A percentile compares a stretch with the other conserved stretches of the same genome.
Evolutionary conservation across 1,139 yeast species (phyloP).

Genomic region (Komagataea norvegica): DNA sequence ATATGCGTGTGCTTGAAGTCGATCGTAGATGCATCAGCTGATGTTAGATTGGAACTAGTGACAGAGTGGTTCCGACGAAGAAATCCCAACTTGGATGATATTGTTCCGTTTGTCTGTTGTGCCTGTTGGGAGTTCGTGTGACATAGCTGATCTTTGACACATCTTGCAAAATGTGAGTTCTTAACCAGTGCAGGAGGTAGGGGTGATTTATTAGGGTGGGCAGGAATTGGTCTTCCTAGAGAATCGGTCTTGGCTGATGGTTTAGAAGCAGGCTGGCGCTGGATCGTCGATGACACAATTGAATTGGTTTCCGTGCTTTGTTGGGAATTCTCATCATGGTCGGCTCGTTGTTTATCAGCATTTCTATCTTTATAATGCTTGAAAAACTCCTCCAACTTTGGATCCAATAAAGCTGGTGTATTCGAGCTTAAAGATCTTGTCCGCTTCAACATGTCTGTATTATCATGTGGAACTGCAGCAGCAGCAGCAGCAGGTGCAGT

Average conservation of each 20-base stretch:
- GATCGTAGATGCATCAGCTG: too few species aligned
- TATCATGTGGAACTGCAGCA: constrained; percentile 2
- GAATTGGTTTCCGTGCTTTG: constrained; percentile 12
- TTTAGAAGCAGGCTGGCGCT: not conserved
- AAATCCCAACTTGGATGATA: constrained; percentile 19
- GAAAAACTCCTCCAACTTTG: constrained; percentile 55
- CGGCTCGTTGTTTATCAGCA: constrained; percentile 28
- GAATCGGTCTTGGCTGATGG: constrained; percentile 26
- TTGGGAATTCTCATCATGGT: constrained; percentile 7
- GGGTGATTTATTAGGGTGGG: constrained; percentile 42
- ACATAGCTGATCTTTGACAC: constrained; percentile 11
- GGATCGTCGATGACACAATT: too few species aligned
- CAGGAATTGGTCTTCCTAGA: constrained; percentile 41
- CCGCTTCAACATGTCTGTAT: constrained; percentile 12
- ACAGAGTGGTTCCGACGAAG: constrained; percentile 15
- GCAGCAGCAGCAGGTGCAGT: constrained; percentile 9
- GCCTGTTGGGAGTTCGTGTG: constrained; percentile 5
- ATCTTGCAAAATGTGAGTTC: constrained; percentile 26
- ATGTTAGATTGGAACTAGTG: too few species aligned
- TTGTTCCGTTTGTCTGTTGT: constrained; percentile 8
- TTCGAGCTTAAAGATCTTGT: constrained; percentile 16
- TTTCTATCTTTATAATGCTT: constrained; percentile 42
- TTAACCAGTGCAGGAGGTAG: constrained; percentile 45
- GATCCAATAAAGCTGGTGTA: constrained; percentile 36
- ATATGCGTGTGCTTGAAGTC: constrained; percentile 7